phyloP scores from a whole-genome alignment of 805 yeast species.

The Zygosaccharomyces kombuchaensis region DNA sequence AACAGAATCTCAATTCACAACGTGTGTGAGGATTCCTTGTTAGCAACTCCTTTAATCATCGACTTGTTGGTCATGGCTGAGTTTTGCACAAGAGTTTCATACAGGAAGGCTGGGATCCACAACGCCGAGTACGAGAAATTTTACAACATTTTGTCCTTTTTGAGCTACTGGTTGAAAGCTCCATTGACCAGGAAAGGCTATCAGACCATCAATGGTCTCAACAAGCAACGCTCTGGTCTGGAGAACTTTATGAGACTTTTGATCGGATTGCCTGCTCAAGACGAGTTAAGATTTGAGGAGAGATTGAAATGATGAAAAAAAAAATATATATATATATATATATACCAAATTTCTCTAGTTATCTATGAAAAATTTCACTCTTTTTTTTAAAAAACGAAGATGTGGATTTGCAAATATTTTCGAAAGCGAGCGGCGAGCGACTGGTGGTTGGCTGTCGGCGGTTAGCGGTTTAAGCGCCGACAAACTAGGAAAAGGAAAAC shows the following conservation, averaged over 20 bases:
- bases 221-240: conserved; percentile 88
- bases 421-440: too few species aligned
- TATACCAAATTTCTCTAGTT: too few species aligned
- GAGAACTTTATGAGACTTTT: conserved; percentile 87
- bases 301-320: conserved; percentile 42
- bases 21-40: conserved; percentile 91
- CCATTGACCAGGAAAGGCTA: conserved; percentile 90
- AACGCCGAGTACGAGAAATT: conserved; percentile 53
- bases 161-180: conserved; percentile 95
- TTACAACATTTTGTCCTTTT: conserved; percentile 80
- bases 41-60: conserved; percentile 91
- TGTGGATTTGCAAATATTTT: too few species aligned
- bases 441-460: too few species aligned
- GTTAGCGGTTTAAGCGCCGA: too few species aligned
- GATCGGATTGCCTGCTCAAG: conserved; percentile 84
- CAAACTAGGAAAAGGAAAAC: too few species aligned
- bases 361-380: too few species aligned
- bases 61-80: conserved; percentile 89
- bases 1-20: conserved; percentile 91
- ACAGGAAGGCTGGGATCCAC: conserved; percentile 50
- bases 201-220: conserved; percentile 87
- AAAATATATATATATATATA: neutral
- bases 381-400: too few species aligned
- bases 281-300: conserved; percentile 93
- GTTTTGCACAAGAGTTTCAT: conserved; percentile 80